A percentile compares a stretch with the other conserved stretches of the same genome.
These are phyloP conservation scores for Fusarium verticillioides DNA, from an alignment of 2,329 filamentous ascomycete genomes.

Conservation along the genomic window DNA sequence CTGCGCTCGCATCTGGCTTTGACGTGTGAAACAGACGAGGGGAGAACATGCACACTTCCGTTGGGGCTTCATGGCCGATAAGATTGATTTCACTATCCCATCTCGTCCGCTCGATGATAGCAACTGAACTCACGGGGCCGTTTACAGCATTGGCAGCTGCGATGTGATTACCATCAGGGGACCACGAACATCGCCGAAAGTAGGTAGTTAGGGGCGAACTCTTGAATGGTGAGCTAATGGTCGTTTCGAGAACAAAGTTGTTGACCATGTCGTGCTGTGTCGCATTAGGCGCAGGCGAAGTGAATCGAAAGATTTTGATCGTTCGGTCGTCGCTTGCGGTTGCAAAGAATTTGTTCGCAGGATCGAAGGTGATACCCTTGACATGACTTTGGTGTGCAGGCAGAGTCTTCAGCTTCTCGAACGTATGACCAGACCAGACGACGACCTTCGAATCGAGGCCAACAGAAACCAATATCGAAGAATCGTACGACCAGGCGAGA, in stretches of 20 bases:
- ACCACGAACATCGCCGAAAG: conserved; percentile 97
- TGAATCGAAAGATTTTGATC: conserved; percentile 97
- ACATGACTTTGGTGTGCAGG: conserved; percentile 96
- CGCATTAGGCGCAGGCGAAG: conserved; percentile 87
- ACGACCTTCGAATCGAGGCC: conserved; percentile 98
- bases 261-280: conserved; percentile 95
- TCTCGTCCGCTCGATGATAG: conserved; percentile 88
- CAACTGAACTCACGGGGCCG: conserved; percentile 95
- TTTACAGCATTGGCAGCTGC: conserved; percentile 97
- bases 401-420: conserved; percentile 96
- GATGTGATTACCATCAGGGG: conserved; percentile 95
- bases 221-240: conserved; percentile 86
- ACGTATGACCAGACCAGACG: conserved; percentile 97
- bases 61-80: conserved; percentile 95
- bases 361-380: conserved; percentile 98
- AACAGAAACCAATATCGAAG: conserved; percentile 93
- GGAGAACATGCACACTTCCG: conserved; percentile 97
- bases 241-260: conserved; percentile 95
- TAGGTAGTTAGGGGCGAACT: conserved; percentile 96
- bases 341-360: conserved; percentile 98
- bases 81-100: conserved; percentile 99
- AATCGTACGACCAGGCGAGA: conserved; percentile 95
- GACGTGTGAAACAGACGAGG: conserved; percentile 85
- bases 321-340: conserved; percentile 97
- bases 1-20: conserved; percentile 67